These are phyloP conservation scores for Penicillium decumbens DNA, from an alignment of 2,329 filamentous ascomycete genomes.

Conservation along the genomic window DNA sequence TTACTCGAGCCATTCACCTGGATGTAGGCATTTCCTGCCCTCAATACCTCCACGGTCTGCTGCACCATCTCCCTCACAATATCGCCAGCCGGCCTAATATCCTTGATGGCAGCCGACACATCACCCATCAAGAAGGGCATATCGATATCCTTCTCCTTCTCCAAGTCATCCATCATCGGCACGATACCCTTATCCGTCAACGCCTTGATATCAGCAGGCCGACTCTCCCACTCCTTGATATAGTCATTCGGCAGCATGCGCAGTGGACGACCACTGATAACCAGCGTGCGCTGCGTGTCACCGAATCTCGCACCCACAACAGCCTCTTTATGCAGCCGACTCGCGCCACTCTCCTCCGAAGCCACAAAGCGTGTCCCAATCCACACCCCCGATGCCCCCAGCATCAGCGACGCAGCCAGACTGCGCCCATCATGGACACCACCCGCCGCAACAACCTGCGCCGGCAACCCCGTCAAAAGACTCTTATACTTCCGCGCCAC, in stretches of 20 bases:
- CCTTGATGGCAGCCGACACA: constrained; percentile 71
- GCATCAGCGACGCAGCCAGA: constrained; percentile 76
- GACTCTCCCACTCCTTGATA: constrained; percentile 71
- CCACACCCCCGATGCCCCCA: constrained; percentile 86
- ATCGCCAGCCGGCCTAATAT: constrained; percentile 72
- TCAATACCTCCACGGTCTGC: constrained; percentile 66
- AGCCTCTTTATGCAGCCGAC: constrained; percentile 74
- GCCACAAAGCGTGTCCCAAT: constrained; percentile 92
- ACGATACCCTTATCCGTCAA: constrained; percentile 73
- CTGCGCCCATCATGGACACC: constrained; percentile 79
- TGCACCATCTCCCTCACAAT: constrained; percentile 90
- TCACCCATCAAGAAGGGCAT: constrained; percentile 90
- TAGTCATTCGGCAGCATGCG: constrained; percentile 80
- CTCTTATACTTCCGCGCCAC: constrained; percentile 69
- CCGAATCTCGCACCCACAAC: constrained; percentile 75
- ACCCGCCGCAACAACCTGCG: constrained; percentile 82
- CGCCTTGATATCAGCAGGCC: constrained; percentile 68
- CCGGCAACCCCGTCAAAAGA: constrained; percentile 62
- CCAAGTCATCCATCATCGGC: constrained; percentile 76
- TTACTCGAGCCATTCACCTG: constrained; percentile 38
- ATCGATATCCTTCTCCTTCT: constrained; percentile 76
- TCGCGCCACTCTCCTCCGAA: constrained; percentile 72
- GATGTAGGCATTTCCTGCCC: constrained; percentile 59
- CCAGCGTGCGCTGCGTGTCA: constrained; percentile 76
- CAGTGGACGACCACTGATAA: constrained; percentile 75